Base-by-base conservation (phyloP, 352 stramenopile species). In the Phytopythium mirpurense region DNA sequence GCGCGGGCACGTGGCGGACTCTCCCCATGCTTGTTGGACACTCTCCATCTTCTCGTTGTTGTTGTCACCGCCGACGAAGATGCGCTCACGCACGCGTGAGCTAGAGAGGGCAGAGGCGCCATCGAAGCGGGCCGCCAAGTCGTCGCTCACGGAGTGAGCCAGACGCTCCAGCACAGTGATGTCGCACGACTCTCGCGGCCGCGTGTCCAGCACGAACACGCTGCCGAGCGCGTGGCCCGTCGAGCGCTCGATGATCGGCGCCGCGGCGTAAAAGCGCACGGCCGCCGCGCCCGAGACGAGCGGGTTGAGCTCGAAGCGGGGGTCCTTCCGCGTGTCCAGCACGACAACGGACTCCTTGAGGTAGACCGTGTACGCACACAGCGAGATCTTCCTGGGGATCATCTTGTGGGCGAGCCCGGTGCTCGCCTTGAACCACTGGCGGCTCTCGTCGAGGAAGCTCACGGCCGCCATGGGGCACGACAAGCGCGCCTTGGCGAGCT, bases 191-290 rank as follows among this genome's bases (percentile, higher is more conserved):
- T 87, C 77, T 32, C 83, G 76, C 16, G 83, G 76, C 8, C 77
- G 78, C 26, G 78, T 89, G 55, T 93, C 83, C 12, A 93, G 57
- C n/a, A 93, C 83, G 59, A 93, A 93, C 26, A 93, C 78, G 26
- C 68, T 88, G 5, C 83, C 83, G 7, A 93, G 47, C 41, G 69
- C 74, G 50, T 85, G 66, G 3, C 80, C 81, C 6, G 70, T 78
- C 40, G 67, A 66, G 1, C 60, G 74, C 46, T 87, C 71, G 14
- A 91, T 46, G 49, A 93, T 87, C 5, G 83, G 83, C 15, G 79
- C 83, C 18, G 75, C 67, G 5, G 95, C 95, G 68, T 98, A 98
- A 60, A 98, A 98, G n/a, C 93, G 84, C 34, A 98, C 86, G 44
- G 86, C 72, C 5, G 91, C 86, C 27, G 76, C 73, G 19, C 92